A percentile compares a stretch with the other conserved stretches of the same genome.
Conservation (phyloP, 176 grass and related monocot species). For the sorghum (Sorghum bicolor) region Sorghum_bicolor_NCBIv3 NC_012873.2:5025501-5026000, state of each 20-base stretch:
- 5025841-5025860: background rate
- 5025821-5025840: background rate
- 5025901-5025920: conserved; percentile 5
- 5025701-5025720: conserved; percentile 2
- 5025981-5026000: background rate
- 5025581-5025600: background rate
- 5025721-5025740: conserved; percentile 14
- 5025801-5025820: background rate
- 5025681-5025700: background rate
- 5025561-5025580: background rate
- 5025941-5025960: background rate
- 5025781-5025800: background rate
- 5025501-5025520: background rate
- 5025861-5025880: conserved; percentile 5
- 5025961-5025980: conserved; percentile 6
- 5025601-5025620: background rate
- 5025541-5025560: background rate
- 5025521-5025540: background rate
- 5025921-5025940: background rate
- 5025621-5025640: background rate
- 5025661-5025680: background rate
- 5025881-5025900: background rate
- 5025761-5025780: background rate
- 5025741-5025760: conserved; percentile 23
- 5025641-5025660: background rate